Evolutionary conservation across 345 rosid genomes (phyloP), one percentile per base, ranked within the genome.

Genomic region (Salix arbutifolia): DNA sequence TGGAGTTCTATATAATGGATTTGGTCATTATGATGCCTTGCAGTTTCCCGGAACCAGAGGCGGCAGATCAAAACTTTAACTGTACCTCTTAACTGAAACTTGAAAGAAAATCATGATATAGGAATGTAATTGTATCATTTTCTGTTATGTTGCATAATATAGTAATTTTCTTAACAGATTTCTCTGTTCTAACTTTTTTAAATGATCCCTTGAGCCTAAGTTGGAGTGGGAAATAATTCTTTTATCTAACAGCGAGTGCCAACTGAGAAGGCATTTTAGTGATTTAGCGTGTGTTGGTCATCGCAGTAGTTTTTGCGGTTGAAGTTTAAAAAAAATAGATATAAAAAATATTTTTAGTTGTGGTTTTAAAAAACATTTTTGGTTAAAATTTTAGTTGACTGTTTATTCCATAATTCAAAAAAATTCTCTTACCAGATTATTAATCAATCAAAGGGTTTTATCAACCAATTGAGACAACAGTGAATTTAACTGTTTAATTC

Each of bases 21-120:
- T 72, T 76, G 95, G 99, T 68, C 99, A 93, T 79, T 96, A 96
- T 42, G 99, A 96, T 46, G 89, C 99, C 0, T 77, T 96, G 48
- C 90, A 85, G 79, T 84, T 89, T 52, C 91, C 84, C 4, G 89
- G 82, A 75, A 76, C 61, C 18, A 80, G 73, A 69, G 80, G 71
- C 30, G 79, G 82, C 58, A 84, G 77, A 82, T 85, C 89, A 31
- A 89, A 74, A 86, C 87, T 84, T 25, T 89, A 81, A 77, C 69
- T 50, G 19, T 53, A 25, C 65, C 37, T 66, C 58, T 35, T 21
- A 4, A 68, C n/a, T 14, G 1, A 42, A 69, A 42, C 33, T 44
- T 21, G 6, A 42, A n/a, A 69, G 28, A 31, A 52, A 71, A 31
- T 8, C 2, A 50, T 71, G 44, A 11, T 52, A 30, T 12, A 11